Evolutionary conservation across 768 basidiomycete species (phyloP).

Genomic region (Russula earlei): DNA sequence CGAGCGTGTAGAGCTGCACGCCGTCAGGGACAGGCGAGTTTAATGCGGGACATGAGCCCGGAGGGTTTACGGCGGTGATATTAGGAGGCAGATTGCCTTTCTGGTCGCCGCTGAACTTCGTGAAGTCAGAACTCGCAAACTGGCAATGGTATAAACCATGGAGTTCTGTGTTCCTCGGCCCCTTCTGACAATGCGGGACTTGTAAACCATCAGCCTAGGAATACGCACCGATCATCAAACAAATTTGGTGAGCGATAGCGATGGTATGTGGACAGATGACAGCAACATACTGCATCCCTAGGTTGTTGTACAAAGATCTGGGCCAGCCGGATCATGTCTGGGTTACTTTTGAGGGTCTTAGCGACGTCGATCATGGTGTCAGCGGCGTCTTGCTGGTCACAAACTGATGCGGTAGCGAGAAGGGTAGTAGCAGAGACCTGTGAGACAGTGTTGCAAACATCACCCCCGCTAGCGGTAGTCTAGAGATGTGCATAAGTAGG

Average conservation of each 20-base stretch:
- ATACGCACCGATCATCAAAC: not conserved
- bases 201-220: slow-evolving; percentile 33
- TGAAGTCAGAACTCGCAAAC: slow-evolving; percentile 36
- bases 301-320: slow-evolving; percentile 51
- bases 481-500: slow-evolving; percentile 20
- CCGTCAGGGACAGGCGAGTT: slow-evolving; percentile 41
- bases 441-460: slow-evolving; percentile 47
- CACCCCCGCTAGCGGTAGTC: slow-evolving; percentile 46
- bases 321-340: slow-evolving; percentile 40
- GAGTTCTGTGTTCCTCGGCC: slow-evolving; percentile 42
- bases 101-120: slow-evolving; percentile 38
- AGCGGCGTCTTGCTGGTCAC: slow-evolving; percentile 39
- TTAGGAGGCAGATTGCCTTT: slow-evolving; percentile 46
- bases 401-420: slow-evolving; percentile 36
- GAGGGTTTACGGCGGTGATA: slow-evolving; percentile 32
- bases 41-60: slow-evolving; percentile 44
- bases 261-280: not conserved
- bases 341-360: slow-evolving; percentile 34
- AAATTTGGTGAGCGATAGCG: not conserved
- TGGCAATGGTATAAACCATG: slow-evolving; percentile 51
- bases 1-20: slow-evolving; percentile 33
- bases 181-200: slow-evolving; percentile 43
- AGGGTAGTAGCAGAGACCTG: slow-evolving; percentile 48
- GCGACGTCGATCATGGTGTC: slow-evolving; percentile 43
- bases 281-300: slow-evolving; percentile 37